Evolutionary conservation across 768 basidiomycete genomes (phyloP), one percentile per base, ranked within the genome.

Genomic region (Omphalotus guepiniiformis): DNA sequence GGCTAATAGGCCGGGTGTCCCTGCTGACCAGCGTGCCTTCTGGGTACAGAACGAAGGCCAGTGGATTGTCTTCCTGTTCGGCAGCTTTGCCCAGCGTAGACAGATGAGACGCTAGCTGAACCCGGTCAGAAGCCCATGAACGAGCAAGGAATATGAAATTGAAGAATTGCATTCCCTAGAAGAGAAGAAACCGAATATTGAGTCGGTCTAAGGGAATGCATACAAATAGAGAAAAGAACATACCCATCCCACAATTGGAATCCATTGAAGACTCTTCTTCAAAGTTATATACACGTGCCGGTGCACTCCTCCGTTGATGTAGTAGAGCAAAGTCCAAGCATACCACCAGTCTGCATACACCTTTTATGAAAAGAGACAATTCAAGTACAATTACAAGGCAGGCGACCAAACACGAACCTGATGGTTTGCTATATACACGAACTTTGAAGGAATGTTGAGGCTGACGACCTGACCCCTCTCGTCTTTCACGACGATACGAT

Each of bases 1-100:
- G 82, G 64, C 88, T 93, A 54, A 86, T 73, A 0, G 91, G 92
- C 39, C 91, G 67, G 3, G 94, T 98, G 52, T 93, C 73, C 52
- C 79, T 76, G 63, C 90, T 93, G 12, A 94, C 86, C 22, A 98
- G 83, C 3, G 95, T 97, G 25, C 96, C 96, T 63, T 99, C 96
- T 0, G 96, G 96, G 63, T 94, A 98, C 38, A 97, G 74, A 47
- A 97, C 72, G 56, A 95, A 80, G 52, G 85, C 83, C 35, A 96
- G 71, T 0, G 91, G 86, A 21, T 74, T 79, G 52, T 85, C 76
- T 58, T 80, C 73, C 42, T 75, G 65, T 58, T 86, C 79, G n/a
- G 86, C 83, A 26, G 75, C 75, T 42, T 72, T 74, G 1, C 85
- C 93, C 12, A 95, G 70, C 35, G 78, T 71, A 0, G 83, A 79